A percentile compares a stretch with the other conserved stretches of the same genome.
These are phyloP conservation scores for Aspergillus niger DNA, from an alignment of 2,329 filamentous ascomycete genomes.

Conservation along the genomic window DNA sequence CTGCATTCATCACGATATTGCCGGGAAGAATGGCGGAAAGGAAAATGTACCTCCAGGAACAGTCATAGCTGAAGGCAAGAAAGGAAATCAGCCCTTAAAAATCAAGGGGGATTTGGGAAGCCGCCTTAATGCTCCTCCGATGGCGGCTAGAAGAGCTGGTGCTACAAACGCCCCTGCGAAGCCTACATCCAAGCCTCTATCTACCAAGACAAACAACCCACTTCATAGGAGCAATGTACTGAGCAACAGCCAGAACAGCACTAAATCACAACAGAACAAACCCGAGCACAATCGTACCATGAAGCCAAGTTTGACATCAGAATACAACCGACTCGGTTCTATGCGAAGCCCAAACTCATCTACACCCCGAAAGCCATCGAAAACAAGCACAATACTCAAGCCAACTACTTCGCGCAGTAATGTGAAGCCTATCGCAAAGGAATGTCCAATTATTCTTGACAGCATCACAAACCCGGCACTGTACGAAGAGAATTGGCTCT, in stretches of 20 bases:
- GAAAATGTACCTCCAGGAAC: constrained; percentile 62
- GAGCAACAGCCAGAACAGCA: constrained; percentile 18
- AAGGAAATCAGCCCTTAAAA: constrained; percentile 18
- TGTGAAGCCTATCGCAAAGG: constrained; percentile 26
- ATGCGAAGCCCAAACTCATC: constrained; percentile 17
- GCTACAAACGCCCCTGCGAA: neutral
- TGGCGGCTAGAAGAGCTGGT: neutral
- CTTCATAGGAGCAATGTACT: constrained; percentile 13
- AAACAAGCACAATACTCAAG: constrained; percentile 30
- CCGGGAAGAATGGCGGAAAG: constrained; percentile 60
- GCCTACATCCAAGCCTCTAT: constrained; percentile 8
- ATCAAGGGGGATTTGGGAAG: constrained; percentile 26
- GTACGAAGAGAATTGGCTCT: constrained; percentile 65
- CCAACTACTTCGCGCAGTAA: constrained; percentile 36
- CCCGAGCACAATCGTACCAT: neutral
- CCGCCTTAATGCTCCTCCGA: constrained; percentile 27
- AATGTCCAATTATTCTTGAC: constrained; percentile 57
- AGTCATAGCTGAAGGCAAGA: constrained; percentile 22
- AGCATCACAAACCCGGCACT: constrained; percentile 59
- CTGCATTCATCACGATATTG: constrained; percentile 47
- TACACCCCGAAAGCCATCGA: constrained; percentile 18
- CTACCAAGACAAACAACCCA: constrained; percentile 10
- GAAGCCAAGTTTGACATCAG: neutral
- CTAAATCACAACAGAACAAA: neutral
- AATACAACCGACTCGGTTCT: neutral